A percentile compares a stretch with the other conserved stretches of the same genome.
Evolutionary conservation across 83 land plant genomes (phyloP).

Genomic region (Picea mariana): DNA sequence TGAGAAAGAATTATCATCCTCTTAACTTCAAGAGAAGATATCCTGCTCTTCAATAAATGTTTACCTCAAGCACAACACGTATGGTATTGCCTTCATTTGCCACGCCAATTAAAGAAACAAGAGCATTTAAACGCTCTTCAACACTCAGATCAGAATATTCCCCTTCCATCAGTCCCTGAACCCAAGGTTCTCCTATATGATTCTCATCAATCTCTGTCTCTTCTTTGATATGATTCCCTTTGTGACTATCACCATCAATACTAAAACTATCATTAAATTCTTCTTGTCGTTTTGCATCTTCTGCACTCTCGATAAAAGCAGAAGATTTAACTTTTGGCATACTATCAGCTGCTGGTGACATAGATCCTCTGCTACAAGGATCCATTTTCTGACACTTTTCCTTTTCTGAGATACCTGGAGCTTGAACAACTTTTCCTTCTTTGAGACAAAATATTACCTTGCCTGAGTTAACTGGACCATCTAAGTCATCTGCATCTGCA

Average conservation of each 20-base stretch:
- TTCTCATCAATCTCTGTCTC: constrained; percentile 73
- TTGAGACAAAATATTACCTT: constrained; percentile 10
- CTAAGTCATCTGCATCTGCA: constrained; percentile 66
- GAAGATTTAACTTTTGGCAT: constrained; percentile 15
- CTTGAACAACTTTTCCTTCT: constrained; percentile 21
- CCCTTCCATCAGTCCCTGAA: constrained; percentile 93
- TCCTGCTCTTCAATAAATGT: too few species aligned
- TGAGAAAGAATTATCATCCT: neutral
- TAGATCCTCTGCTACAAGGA: constrained; percentile 7
- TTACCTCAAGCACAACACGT: constrained; percentile 90
- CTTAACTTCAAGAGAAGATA: neutral
- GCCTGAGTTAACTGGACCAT: constrained; percentile 19
- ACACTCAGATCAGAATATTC: constrained; percentile 92
- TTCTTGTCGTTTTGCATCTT: constrained; percentile 4
- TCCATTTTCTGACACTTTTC: constrained; percentile 17
- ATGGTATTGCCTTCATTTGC: constrained; percentile 97
- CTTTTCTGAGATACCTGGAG: constrained; percentile 12
- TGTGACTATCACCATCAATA: constrained; percentile 19
- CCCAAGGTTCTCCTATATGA: constrained; percentile 53
- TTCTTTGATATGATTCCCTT: constrained; percentile 25
- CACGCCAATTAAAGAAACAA: constrained; percentile 81
- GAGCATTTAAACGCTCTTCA: constrained; percentile 93
- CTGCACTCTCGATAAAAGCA: constrained; percentile 5
- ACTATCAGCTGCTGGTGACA: constrained; percentile 15
- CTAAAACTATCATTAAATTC: constrained; percentile 14